Base-by-base conservation (phyloP, 345 rosid genomes). In the Linum lewisii region DNA sequence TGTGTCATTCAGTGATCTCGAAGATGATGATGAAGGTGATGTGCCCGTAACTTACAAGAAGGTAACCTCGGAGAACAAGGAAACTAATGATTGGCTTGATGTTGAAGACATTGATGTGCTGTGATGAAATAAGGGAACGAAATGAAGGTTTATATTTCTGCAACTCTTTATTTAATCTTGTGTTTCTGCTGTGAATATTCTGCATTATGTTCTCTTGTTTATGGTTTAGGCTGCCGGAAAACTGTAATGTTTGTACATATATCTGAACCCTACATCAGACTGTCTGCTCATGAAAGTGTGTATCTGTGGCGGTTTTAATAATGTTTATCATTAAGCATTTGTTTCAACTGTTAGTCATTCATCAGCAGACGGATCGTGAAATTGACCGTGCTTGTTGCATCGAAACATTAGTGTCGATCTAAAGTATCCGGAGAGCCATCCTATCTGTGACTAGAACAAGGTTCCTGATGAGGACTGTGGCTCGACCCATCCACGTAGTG, bases 1-100 rank as follows among this genome's bases (percentile, higher is more conserved):
- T 60, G 92, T 90, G n/a, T 89, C 97, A 4, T 93, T 90, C 63
- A 90, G 99, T 71, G 99, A 93, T 77, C 92, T 93, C 0, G 97
- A 93, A 81, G 96, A 89, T 2, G 97, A 90, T 49, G 96, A 87
- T 52, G 91, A 52, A 20, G 56, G 61, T 20, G 78, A 81, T 64
- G 79, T 63, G 36, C 67, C 81, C 65, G 42, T 80, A 73, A 55
- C 58, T 74, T 66, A 74, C 51, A 85, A 81, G 76, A 78, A 81
- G 67, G 78, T 23, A 20, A 59, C 71, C 34, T 78, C 87, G 54
- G 85, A 70, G 63, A 58, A 63, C 61, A 83, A 75, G 77, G 82
- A 84, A 77, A 77, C 87, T 57, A 78, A 76, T 63, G 85, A 83
- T 63, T 84, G 91, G 95, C 82, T 77, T 66, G 76, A 83, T 72